Evolutionary conservation across 2,329 filamentous ascomycete genomes (phyloP), one percentile per base, ranked within the genome.

Genomic region (Phialophora expanda): DNA sequence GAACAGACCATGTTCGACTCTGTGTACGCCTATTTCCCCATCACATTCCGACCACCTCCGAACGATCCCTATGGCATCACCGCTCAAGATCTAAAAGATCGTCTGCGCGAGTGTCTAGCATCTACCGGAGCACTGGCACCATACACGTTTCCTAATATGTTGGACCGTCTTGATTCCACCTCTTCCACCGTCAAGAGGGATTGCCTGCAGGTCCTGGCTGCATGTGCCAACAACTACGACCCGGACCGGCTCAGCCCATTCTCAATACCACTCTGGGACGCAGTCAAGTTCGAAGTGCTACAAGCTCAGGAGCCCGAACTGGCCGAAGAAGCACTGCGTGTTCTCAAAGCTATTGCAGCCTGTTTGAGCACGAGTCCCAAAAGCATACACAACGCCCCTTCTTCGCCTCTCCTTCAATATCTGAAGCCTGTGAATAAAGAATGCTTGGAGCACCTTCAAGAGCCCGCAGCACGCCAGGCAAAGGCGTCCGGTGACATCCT

Each of bases 21-120:
- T 3, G 87, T 89, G 20, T 90, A 89, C 76, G 89, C 89, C 72
- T 90, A 90, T 75, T 90, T 90, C 73, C 88, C 88, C 0, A 90
- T 90, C 70, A 90, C 88, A 0, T 90, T 90, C 76, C 84, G 86
- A 72, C 87, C 88, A 11, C 88, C 88, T 1, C 88, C 87, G 11
- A 87, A 89, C 69, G 88, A 90, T 72, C 87, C 87, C 0, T 90
- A 89, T 67, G 86, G 87, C 1, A 89, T 90, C 67, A 90, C 88
- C 1, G 86, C 88, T 1, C 87, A 90, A 71, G 85, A 90, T 71
- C 75, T 90, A 65, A 90, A 90, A 72, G 82, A 85, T 59, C 82
- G 88, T 30, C 75, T 90, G 14, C 82, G 86, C 68, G 84, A 86
- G 51, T 90, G 88, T 73, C 86, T 90, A 65, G 81, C 87, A 6